Percentiles rank a stretch among this genome's conserved stretches.
These are phyloP conservation scores for Pseudopithomyces maydicus DNA, from an alignment of 2,329 filamentous ascomycete species.

Conservation along the genomic window DNA sequence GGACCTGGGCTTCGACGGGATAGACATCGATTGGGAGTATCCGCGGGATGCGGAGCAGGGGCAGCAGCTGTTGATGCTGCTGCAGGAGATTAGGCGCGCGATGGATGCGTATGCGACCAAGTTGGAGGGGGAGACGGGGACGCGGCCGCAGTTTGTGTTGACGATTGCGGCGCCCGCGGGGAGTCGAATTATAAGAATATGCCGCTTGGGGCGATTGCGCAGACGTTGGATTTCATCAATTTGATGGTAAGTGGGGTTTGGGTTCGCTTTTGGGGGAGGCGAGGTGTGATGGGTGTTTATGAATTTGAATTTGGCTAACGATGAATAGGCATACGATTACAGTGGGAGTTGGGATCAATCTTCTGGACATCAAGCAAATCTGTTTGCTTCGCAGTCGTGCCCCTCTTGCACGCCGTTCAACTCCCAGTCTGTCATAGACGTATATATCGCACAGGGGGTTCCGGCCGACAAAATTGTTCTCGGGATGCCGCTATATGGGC, in stretches of 20 bases:
- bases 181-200: conserved; percentile 50
- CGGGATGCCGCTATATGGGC: conserved; percentile 91
- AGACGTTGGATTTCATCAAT: conserved; percentile 56
- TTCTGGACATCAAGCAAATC: conserved; percentile 81
- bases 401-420: conserved; percentile 77
- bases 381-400: conserved; percentile 64
- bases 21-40: conserved; percentile 57
- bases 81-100: conserved; percentile 45
- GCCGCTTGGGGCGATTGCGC: conserved; percentile 48
- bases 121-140: conserved; percentile 25
- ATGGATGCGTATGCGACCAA: conserved; percentile 48
- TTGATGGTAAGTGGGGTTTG: conserved; percentile 48
- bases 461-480: conserved; percentile 75
- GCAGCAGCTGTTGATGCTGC: conserved; percentile 45
- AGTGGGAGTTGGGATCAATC: conserved; percentile 78
- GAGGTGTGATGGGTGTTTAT: background rate
- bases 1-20: conserved; percentile 66
- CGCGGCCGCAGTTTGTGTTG: conserved; percentile 48
- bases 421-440: conserved; percentile 70
- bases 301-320: conserved; percentile 4
- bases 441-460: conserved; percentile 69
- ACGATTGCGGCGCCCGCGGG: conserved; percentile 53
- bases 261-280: no score
- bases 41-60: conserved; percentile 49
- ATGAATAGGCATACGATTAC: conserved; percentile 51